Percentiles rank a stretch among this genome's conserved stretches.
phyloP scores from a whole-genome alignment of 176 grass and related monocot genomes.

The Poa annua region DNA sequence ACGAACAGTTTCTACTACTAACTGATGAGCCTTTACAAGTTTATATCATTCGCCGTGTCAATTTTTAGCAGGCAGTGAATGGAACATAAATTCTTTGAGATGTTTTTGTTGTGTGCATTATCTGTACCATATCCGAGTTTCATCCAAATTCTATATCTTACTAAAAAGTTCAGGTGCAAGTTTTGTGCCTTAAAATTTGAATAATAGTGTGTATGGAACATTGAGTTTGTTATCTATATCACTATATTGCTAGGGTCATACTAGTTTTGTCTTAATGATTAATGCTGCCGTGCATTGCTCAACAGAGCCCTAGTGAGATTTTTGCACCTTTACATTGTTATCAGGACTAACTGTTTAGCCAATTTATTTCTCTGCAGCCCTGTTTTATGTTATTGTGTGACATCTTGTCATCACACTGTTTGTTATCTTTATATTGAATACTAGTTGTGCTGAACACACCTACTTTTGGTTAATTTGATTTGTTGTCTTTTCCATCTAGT shows the following conservation, averaged over 20 bases:
- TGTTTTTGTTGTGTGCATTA: background rate
- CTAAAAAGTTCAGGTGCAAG: background rate
- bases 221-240: background rate
- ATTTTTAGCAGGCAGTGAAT: background rate
- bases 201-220: background rate
- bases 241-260: background rate
- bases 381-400: background rate
- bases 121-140: background rate
- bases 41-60: background rate
- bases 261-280: background rate
- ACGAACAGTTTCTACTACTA: slow-evolving; percentile 17
- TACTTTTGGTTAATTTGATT: background rate
- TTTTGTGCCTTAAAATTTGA: background rate
- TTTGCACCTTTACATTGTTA: background rate
- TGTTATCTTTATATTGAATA: background rate
- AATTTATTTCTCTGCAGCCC: background rate
- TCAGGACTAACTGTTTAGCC: background rate
- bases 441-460: background rate
- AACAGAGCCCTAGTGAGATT: background rate
- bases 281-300: background rate
- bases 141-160: background rate
- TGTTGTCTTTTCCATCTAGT: background rate
- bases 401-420: background rate
- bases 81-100: background rate
- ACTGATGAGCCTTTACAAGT: background rate